Conservation (phyloP, 1,284 basidiomycete genomes). For the Ustilago xerochloae region DNA sequence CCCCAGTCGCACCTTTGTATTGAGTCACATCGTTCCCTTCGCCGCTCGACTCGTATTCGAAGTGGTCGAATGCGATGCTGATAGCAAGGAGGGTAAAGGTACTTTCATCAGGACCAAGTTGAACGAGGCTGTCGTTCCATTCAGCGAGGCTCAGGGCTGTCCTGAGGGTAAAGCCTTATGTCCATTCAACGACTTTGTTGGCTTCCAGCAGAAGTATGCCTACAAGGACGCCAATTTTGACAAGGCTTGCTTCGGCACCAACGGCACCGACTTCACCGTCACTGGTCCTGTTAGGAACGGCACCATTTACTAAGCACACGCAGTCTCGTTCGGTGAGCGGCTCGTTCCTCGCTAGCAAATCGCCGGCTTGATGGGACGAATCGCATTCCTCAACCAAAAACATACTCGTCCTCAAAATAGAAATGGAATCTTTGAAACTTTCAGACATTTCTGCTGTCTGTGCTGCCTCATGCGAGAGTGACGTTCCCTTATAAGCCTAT, state of each 20-base stretch:
- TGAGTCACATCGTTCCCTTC: conserved; percentile 56
- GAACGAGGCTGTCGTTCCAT: conserved; percentile 87
- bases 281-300: conserved; percentile 53
- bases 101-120: conserved; percentile 81
- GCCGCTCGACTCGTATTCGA: conserved; percentile 53
- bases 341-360: conserved; percentile 1
- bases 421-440: no score
- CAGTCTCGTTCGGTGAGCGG: neutral
- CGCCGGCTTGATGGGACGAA: no score
- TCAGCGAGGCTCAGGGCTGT: conserved; percentile 79
- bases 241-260: conserved; percentile 55
- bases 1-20: conserved; percentile 46
- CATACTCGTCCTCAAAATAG: no score
- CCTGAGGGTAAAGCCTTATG: conserved; percentile 81
- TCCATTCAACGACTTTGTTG: conserved; percentile 79
- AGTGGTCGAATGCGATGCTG: conserved; percentile 48
- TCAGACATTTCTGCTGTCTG: no score
- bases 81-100: conserved; percentile 72
- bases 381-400: no score
- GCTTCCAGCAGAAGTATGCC: conserved; percentile 53
- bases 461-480: no score
- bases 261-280: conserved; percentile 57
- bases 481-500: no score
- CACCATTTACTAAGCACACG: conserved; percentile 30
- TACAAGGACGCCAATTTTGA: conserved; percentile 58